These are phyloP conservation scores for Grosmannia huntii DNA, from an alignment of 2,329 filamentous ascomycete genomes.

Conservation along the genomic window DNA sequence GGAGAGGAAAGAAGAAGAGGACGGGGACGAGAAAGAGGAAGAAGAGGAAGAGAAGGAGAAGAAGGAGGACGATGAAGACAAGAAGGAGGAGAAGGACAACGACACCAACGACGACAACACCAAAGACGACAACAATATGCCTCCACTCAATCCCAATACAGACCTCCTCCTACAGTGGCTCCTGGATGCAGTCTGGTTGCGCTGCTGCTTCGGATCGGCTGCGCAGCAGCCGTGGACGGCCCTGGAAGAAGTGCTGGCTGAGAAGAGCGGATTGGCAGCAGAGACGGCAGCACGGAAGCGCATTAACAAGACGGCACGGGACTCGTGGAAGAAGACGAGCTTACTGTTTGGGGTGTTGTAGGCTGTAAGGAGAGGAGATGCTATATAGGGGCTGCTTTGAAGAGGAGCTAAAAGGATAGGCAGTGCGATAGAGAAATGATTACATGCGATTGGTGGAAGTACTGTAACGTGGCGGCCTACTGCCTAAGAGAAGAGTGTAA, in stretches of 20 bases:
- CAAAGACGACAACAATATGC: too few species aligned
- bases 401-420: too few species aligned
- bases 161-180: constrained; percentile 48
- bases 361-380: not conserved
- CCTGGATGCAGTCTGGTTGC: constrained; percentile 44
- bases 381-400: not conserved
- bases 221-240: constrained; percentile 4
- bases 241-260: constrained; percentile 33
- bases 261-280: constrained; percentile 27
- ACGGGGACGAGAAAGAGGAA: constrained; percentile 4
- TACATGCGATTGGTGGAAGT: too few species aligned
- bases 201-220: constrained; percentile 26
- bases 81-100: too few species aligned
- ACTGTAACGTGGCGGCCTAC: too few species aligned
- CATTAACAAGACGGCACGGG: constrained; percentile 50
- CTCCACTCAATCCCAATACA: constrained; percentile 16
- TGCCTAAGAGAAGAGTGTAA: too few species aligned
- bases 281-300: constrained; percentile 29
- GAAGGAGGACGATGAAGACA: too few species aligned
- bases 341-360: constrained; percentile 64
- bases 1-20: constrained; percentile 8
- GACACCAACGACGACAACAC: too few species aligned
- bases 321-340: constrained; percentile 75
- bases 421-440: too few species aligned
- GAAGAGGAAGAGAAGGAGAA: too few species aligned